Percentiles rank a stretch among this genome's conserved stretches.
Conservation (phyloP, 768 basidiomycete genomes). For the Tephrocybe rancida region DNA sequence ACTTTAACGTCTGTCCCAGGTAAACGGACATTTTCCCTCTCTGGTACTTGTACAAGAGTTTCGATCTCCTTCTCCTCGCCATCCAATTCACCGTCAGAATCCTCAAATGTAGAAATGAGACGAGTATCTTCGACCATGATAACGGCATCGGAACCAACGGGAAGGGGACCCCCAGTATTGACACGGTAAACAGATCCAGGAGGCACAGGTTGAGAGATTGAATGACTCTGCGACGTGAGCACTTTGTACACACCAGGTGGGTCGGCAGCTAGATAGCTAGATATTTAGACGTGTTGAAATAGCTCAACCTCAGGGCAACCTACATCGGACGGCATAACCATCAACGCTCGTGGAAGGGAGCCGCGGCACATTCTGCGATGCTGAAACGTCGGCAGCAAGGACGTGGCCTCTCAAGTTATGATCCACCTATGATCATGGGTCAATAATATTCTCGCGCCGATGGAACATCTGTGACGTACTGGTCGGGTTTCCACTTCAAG, state of each 20-base stretch:
- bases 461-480: constrained; percentile 37
- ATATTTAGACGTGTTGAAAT: not conserved
- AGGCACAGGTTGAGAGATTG: constrained; percentile 48
- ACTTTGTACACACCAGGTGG: constrained; percentile 69
- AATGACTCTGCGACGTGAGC: constrained; percentile 57
- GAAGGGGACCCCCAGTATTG: constrained; percentile 86
- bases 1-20: constrained; percentile 74
- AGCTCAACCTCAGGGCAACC: constrained; percentile 18
- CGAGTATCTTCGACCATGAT: constrained; percentile 95
- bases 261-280: constrained; percentile 52
- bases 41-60: constrained; percentile 60
- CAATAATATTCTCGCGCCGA: not conserved
- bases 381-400: constrained; percentile 74
- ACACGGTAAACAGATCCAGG: constrained; percentile 66
- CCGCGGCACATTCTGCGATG: constrained; percentile 64
- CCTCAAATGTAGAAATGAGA: constrained; percentile 55
- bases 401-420: constrained; percentile 63
- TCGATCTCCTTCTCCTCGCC: constrained; percentile 75
- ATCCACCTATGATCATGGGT: constrained; percentile 53
- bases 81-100: constrained; percentile 34
- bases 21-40: constrained; percentile 71
- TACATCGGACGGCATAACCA: constrained; percentile 83
- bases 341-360: constrained; percentile 81
- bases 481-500: constrained; percentile 40
- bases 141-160: constrained; percentile 72